Evolutionary conservation across 495 filamentous ascomycete species (phyloP).

Genomic region (Lasiosphaeriaceae sp.): DNA sequence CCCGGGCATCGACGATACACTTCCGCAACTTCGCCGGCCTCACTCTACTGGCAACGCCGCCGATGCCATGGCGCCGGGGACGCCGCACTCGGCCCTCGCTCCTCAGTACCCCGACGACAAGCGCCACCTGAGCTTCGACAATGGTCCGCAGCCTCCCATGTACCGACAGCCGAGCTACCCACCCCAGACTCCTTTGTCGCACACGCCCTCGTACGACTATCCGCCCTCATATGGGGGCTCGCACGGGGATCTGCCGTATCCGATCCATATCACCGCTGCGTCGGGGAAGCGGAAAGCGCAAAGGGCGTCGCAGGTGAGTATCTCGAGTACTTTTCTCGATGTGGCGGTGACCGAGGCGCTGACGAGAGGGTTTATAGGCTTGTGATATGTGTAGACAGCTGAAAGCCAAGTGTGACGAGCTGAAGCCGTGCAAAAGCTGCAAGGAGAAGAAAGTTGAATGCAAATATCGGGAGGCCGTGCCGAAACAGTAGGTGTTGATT

Average conservation of each 20-base stretch:
- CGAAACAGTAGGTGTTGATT: conserved; percentile 57
- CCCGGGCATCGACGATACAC: conserved; percentile 41
- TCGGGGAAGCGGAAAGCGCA: conserved; percentile 47
- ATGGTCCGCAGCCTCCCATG: conserved; percentile 36
- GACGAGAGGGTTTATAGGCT: conserved; percentile 46
- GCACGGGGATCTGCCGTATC: conserved; percentile 27
- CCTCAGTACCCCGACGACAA: conserved; percentile 38
- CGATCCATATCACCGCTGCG: conserved; percentile 30
- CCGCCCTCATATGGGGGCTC: conserved; percentile 26
- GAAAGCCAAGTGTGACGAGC: conserved; percentile 72
- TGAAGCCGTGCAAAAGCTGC: conserved; percentile 55
- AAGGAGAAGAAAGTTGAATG: conserved; percentile 56
- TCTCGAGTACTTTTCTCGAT: background rate
- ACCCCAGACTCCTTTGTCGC: conserved; percentile 41
- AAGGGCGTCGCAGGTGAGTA: conserved; percentile 46
- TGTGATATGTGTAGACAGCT: conserved; percentile 64
- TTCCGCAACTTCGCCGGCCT: conserved; percentile 41
- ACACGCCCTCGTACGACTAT: conserved; percentile 42
- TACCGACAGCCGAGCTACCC: conserved; percentile 43
- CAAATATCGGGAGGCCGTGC: conserved; percentile 62
- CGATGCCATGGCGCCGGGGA: conserved; percentile 34
- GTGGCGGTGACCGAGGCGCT: background rate
- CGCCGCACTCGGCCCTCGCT: conserved; percentile 28
- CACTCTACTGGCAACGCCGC: conserved; percentile 40
- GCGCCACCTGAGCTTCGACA: conserved; percentile 46